Base-by-base conservation (phyloP, 345 rosid genomes). In the Syzygium aromaticum region DNA sequence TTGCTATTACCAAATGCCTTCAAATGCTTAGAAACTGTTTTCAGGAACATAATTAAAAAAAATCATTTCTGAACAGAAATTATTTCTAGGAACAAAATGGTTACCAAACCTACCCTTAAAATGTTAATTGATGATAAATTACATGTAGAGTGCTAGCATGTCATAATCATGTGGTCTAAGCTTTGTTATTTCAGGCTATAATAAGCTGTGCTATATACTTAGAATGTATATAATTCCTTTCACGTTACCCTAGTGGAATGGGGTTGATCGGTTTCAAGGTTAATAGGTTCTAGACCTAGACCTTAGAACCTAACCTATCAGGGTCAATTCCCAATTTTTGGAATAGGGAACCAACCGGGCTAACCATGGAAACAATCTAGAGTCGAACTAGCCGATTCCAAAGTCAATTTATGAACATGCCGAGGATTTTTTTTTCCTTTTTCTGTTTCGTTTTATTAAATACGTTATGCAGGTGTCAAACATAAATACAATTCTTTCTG, bases 391-490 rank as follows among this genome's bases (percentile, higher is more conserved):
- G 25, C 0, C 11, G 2, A 38, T 73, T 38, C 14, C 0, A 38
- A 0, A 0, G 2, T 22, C 80, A 17, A 33, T 7, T 5, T 38
- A 5, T 1, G 27, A 73, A 38, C 11, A 33, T 0, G 13, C 2
- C 2, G 43, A 17, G 0, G 14, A 7, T 19, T 2, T 16, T 30
- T 30, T 9, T 33, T 5, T 21, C 9, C 5, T 54, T 54, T 22
- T 7, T 53, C 17, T 16, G 1, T 16, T 53, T 53, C 56, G 4
- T 22, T 21, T 22, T 54, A 22, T 54, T 10, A 19, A 8, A 19
- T 19, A 19, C 49, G 38, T 8, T 73, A 22, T 23, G 14, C 14
- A 57, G 10, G 11, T 38, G 49, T 73, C 27, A 73, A 73, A 73
- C 8, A 73, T 33, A 11, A 3, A 30, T 30, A 17, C 11, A 67